Evolutionary conservation across 345 rosid genomes (phyloP).

Genomic region (Syzygium aqueum): DNA sequence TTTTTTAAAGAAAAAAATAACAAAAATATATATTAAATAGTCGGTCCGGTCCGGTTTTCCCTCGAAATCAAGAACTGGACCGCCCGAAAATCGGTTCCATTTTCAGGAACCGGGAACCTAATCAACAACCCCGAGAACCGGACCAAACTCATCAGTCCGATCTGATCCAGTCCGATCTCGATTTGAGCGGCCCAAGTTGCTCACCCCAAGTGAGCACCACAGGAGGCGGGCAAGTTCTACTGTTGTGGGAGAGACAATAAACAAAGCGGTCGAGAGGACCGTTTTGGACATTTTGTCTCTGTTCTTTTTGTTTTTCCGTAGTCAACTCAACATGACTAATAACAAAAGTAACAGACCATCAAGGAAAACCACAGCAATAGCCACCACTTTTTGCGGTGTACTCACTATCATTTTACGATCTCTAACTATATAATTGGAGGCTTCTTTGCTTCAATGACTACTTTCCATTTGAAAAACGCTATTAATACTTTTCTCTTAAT

Average conservation of each 20-base stretch:
- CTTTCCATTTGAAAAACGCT: neutral
- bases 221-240: neutral
- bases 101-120: no score
- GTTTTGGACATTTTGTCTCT: neutral
- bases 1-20: no score
- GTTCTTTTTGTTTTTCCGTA: neutral
- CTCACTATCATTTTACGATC: neutral
- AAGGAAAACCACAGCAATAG: neutral
- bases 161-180: no score
- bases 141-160: no score
- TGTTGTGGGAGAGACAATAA: neutral
- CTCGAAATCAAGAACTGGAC: no score
- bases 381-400: neutral
- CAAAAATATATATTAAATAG: no score
- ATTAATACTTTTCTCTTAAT: neutral
- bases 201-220: no score
- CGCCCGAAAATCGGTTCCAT: no score
- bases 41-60: no score
- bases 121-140: no score
- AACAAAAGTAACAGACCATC: neutral
- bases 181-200: no score
- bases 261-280: neutral
- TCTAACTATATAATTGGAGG: neutral
- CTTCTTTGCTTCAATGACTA: neutral
- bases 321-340: neutral